Evolutionary conservation across 129 eudicot species (phyloP).

Genomic region (Saussurea involucrata): DNA sequence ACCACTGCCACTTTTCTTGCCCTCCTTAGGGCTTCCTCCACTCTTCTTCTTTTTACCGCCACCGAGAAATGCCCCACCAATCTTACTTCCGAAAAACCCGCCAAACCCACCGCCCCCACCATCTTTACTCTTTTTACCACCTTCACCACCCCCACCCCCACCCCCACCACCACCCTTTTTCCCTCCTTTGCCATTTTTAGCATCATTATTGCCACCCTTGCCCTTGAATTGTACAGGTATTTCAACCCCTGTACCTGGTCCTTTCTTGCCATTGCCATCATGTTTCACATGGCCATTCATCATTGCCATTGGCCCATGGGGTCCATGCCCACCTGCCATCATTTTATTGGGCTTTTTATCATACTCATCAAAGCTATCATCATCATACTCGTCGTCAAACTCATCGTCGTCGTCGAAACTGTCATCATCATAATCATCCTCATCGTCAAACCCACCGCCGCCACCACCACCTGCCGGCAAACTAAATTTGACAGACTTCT

Average conservation of each 20-base stretch:
- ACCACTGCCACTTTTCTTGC: constrained; percentile 37
- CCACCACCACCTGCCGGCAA: constrained; percentile 41
- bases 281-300: constrained; percentile 35
- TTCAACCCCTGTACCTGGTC: constrained; percentile 60
- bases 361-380: constrained; percentile 44
- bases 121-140: constrained; percentile 26
- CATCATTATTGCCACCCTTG: constrained; percentile 41
- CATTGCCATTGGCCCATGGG: constrained; percentile 45
- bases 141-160: constrained; percentile 12
- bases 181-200: constrained; percentile 33
- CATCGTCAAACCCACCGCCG: constrained; percentile 29
- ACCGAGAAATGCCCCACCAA: constrained; percentile 24
- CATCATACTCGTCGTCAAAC: constrained; percentile 49
- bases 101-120: constrained; percentile 35
- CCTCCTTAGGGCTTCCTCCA: constrained; percentile 26
- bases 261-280: constrained; percentile 43
- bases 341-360: constrained; percentile 41
- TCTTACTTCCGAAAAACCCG: constrained; percentile 26
- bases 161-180: constrained; percentile 29
- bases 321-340: constrained; percentile 38
- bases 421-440: constrained; percentile 45
- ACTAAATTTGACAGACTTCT: constrained; percentile 67
- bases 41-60: constrained; percentile 43
- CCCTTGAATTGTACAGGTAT: constrained; percentile 50
- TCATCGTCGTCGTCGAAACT: constrained; percentile 47